These are phyloP conservation scores for Hypoxylon sp. DNA, from an alignment of 2,329 filamentous ascomycete genomes.

Conservation along the genomic window DNA sequence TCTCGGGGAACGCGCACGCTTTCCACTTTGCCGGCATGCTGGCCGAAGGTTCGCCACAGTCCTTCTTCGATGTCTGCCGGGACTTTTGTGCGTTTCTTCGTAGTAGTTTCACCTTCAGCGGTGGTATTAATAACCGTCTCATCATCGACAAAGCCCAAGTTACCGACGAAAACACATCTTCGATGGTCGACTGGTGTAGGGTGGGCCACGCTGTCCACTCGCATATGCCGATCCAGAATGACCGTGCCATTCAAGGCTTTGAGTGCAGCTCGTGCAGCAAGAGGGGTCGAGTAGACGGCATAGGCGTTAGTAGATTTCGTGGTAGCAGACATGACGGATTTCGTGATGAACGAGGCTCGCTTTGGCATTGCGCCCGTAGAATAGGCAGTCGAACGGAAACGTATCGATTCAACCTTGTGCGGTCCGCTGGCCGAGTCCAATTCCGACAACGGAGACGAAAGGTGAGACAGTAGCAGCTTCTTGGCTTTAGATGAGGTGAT, in stretches of 20 bases:
- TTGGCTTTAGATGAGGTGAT: slow-evolving; percentile 85
- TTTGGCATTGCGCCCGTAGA: slow-evolving; percentile 82
- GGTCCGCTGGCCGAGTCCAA: slow-evolving; percentile 60
- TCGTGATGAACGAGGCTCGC: slow-evolving; percentile 92
- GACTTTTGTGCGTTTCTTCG: slow-evolving; percentile 78
- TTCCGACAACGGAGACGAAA: slow-evolving; percentile 77
- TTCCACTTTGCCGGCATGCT: slow-evolving; percentile 83
- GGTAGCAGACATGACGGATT: slow-evolving; percentile 85
- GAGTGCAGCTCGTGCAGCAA: slow-evolving; percentile 81
- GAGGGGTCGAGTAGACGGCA: slow-evolving; percentile 82
- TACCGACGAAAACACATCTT: slow-evolving; percentile 95
- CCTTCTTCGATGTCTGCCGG: slow-evolving; percentile 93
- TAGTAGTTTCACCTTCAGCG: slow-evolving; percentile 72
- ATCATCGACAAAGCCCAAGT: slow-evolving; percentile 95
- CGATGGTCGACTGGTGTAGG: slow-evolving; percentile 84
- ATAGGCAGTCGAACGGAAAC: slow-evolving; percentile 94
- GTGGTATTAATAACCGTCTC: slow-evolving; percentile 77
- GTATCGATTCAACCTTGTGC: slow-evolving; percentile 87
- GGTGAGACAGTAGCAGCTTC: slow-evolving; percentile 80
- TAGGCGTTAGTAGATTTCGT: slow-evolving; percentile 96
- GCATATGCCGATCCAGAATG: slow-evolving; percentile 86
- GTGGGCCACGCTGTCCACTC: slow-evolving; percentile 91
- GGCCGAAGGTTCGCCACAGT: slow-evolving; percentile 83
- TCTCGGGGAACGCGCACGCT: slow-evolving; percentile 94
- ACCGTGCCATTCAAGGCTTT: slow-evolving; percentile 84